Conservation (phyloP, 140 eudicot species). For the Ambrosia hybrid region DNA sequence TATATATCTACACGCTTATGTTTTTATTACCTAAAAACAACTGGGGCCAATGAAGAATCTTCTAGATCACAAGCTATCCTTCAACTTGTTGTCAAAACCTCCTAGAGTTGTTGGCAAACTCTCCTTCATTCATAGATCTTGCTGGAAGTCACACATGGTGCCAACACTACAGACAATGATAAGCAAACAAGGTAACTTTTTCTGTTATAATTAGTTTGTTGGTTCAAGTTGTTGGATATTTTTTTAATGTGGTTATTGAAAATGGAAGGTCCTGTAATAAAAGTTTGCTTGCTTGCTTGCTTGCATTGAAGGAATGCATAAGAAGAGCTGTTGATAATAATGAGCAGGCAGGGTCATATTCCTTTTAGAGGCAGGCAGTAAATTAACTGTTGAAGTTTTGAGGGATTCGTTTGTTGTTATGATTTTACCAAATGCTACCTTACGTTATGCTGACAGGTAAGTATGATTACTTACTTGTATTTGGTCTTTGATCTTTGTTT, state of each 20-base stretch:
- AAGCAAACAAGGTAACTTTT: constrained; percentile 78
- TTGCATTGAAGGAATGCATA: constrained; percentile 75
- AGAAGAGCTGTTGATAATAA: constrained; percentile 92
- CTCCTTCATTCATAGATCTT: constrained; percentile 96
- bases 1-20: too few relatives aligned
- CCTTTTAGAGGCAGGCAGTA: constrained; percentile 94
- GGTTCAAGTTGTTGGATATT: background rate
- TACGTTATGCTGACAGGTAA: constrained; percentile 98
- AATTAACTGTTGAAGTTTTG: constrained; percentile 83
- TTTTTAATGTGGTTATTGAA: constrained; percentile 14
- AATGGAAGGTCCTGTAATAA: too few relatives aligned
- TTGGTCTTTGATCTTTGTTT: background rate
- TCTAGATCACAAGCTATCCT: constrained; percentile 98
- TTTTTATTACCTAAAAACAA: too few relatives aligned
- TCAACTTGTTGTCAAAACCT: constrained; percentile 91
- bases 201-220: background rate
- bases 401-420: constrained; percentile 98
- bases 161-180: constrained; percentile 98
- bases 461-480: background rate
- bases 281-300: too few relatives aligned
- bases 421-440: too few relatives aligned
- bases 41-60: constrained; percentile 99
- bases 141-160: constrained; percentile 99
- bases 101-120: constrained; percentile 94
- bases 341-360: constrained; percentile 79